Base-by-base conservation (phyloP, 345 rosid species). In the Melaleuca quinquenervia region DNA sequence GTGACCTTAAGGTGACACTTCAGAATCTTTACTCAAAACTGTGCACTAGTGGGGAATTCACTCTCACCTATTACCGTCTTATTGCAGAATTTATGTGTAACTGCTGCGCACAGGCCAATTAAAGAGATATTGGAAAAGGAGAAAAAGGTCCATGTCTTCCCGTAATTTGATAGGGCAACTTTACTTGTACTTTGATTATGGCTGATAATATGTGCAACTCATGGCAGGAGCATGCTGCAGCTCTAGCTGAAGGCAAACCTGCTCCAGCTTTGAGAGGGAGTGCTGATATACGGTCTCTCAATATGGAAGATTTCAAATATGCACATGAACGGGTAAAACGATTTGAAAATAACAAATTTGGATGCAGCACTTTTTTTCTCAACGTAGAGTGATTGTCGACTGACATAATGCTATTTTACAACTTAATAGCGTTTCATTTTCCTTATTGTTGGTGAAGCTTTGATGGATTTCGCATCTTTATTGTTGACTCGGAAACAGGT, bases 51-150 rank as follows among this genome's bases (percentile, higher is more conserved):
- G 60, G 56, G 51, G 45, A 53, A 82, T 27, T 82, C 55, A 16
- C 44, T 51, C 56, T 50, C 9, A 50, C 56, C 56, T 45, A 21
- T 26, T 48, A 26, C 83, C 88, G 41, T 82, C 84, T 48, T 20
- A 41, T 76, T 87, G 90, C 93, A 95, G 98, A 95, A 95, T 89
- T 91, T 95, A 6, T 96, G 99, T 86, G 95, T 96, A 51, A 86
- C 98, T 85, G 99, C 99, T 82, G 98, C 99, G 9, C 95, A 94
- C 86, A 90, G 94, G 87, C 99, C 98, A 82, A 95, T 97, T 84
- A 94, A 93, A 89, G 97, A 97, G 89, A 94, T 97, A 76, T 83
- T 95, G 87, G 96, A 93, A 86, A 94, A 93, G 90, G 98, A 97
- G 87, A 96, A 97, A 82, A 93, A 86, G 89, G 99, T 95, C 49